Evolutionary conservation across 768 basidiomycete genomes (phyloP).

Genomic region (Lentinula sp.): DNA sequence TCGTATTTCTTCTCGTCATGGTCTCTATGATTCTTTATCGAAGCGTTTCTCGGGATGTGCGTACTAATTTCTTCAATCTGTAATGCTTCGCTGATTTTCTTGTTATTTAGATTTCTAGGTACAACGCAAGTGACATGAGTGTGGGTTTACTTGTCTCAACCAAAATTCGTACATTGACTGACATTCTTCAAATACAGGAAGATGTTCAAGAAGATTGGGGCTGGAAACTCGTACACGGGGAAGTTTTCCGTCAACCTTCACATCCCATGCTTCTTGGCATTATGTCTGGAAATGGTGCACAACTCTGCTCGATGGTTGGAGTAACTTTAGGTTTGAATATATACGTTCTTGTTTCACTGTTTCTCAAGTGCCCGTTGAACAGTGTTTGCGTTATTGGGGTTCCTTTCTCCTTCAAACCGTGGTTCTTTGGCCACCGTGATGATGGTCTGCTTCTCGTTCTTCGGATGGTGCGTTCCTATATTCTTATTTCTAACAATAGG

Average conservation of each 20-base stretch:
- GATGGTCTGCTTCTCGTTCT: slow-evolving; percentile 92
- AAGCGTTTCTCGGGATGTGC: slow-evolving; percentile 82
- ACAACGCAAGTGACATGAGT: slow-evolving; percentile 89
- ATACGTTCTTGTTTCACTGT: background rate
- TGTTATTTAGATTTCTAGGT: slow-evolving; percentile 70
- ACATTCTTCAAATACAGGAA: slow-evolving; percentile 42
- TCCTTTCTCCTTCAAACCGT: slow-evolving; percentile 92
- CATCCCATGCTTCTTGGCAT: slow-evolving; percentile 76
- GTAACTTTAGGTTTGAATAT: slow-evolving; percentile 69
- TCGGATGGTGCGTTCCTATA: slow-evolving; percentile 57
- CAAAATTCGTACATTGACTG: background rate
- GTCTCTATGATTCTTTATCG: slow-evolving; percentile 86
- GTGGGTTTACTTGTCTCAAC: slow-evolving; percentile 35
- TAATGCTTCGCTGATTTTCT: slow-evolving; percentile 11
- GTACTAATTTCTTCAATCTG: background rate
- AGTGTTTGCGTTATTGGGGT: slow-evolving; percentile 91
- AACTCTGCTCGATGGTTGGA: slow-evolving; percentile 79
- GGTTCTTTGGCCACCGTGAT: slow-evolving; percentile 92
- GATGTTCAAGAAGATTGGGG: slow-evolving; percentile 98
- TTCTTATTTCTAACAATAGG: background rate
- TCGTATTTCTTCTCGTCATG: slow-evolving; percentile 87
- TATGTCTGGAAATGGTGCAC: slow-evolving; percentile 86
- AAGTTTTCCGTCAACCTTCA: slow-evolving; percentile 84
- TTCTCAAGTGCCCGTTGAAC: background rate
- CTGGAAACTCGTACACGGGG: slow-evolving; percentile 96